phyloP scores from a whole-genome alignment of 108 stramenopile genomes.

The Aurantiochytrium sp. region DNA sequence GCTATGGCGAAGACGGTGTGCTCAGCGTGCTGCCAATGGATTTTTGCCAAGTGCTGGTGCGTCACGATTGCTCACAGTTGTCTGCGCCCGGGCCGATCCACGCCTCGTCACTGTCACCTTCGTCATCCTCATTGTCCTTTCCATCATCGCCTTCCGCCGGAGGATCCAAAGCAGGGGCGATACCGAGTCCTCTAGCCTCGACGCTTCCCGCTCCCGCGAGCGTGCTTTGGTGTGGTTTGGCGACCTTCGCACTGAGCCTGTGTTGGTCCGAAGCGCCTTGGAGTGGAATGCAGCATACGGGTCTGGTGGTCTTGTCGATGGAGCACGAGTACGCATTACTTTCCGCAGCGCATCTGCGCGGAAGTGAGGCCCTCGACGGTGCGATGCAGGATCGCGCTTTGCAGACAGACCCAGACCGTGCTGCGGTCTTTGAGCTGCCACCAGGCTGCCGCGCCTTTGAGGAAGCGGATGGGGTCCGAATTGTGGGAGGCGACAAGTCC shows the following conservation, averaged over 20 bases:
- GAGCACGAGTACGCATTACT: background rate
- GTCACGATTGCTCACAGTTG: background rate
- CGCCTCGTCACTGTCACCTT: too few relatives aligned
- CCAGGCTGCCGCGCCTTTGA: background rate
- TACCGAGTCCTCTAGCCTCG: background rate
- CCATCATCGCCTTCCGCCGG: too few relatives aligned
- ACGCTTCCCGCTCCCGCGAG: background rate
- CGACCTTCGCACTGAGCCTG: background rate
- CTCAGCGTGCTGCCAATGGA: background rate
- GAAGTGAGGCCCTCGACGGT: background rate
- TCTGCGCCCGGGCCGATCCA: background rate
- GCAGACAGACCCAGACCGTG: background rate
- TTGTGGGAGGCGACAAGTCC: background rate
- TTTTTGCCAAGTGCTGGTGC: background rate
- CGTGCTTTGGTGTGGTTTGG: background rate
- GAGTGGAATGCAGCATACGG: background rate
- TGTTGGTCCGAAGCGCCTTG: background rate
- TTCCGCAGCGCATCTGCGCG: background rate
- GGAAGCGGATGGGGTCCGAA: background rate
- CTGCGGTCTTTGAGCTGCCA: background rate
- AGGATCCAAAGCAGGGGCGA: too few relatives aligned
- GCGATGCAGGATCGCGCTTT: background rate
- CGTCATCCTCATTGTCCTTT: too few relatives aligned
- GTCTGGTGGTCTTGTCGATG: background rate
- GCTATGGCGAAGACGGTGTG: background rate